phyloP scores from a whole-genome alignment of 352 stramenopile genomes.

The Pythium sp. region DNA sequence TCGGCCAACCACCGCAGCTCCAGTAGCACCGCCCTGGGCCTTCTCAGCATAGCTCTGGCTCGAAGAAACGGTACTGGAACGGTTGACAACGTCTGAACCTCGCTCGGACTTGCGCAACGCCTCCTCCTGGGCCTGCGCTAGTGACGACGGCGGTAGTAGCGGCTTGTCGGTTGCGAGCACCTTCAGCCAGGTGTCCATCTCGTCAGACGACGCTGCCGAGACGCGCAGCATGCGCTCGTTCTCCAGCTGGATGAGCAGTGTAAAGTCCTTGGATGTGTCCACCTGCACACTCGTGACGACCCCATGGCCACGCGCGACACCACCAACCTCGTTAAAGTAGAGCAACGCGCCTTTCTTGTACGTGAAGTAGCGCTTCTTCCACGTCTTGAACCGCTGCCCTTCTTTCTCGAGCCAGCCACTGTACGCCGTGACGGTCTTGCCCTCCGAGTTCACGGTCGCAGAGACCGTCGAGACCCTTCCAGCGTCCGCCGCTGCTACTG shows the following conservation, averaged over 20 bases:
- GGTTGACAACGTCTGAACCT: slow-evolving; percentile 13
- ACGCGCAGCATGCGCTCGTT: slow-evolving; percentile 35
- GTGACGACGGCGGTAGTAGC: not conserved
- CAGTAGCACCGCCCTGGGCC: slow-evolving; percentile 1
- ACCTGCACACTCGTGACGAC: slow-evolving; percentile 40
- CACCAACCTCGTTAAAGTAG: slow-evolving; percentile 65
- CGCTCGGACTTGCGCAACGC: not conserved
- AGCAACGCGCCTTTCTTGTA: slow-evolving; percentile 67
- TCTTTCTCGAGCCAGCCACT: slow-evolving; percentile 81
- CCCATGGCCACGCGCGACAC: slow-evolving; percentile 57
- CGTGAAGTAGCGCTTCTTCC: slow-evolving; percentile 75
- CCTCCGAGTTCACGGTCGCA: slow-evolving; percentile 20
- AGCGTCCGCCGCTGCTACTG: not conserved
- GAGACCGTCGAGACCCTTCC: slow-evolving; percentile 7
- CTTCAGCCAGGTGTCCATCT: slow-evolving; percentile 48
- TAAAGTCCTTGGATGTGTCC: slow-evolving; percentile 49
- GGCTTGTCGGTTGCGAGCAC: slow-evolving; percentile 25
- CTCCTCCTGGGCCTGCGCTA: not conserved
- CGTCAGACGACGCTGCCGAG: slow-evolving; percentile 24
- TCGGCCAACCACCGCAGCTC: slow-evolving; percentile 22
- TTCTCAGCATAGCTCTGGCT: slow-evolving; percentile 25
- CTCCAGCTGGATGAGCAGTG: slow-evolving; percentile 41
- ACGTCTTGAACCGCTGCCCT: slow-evolving; percentile 71
- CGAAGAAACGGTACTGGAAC: slow-evolving; percentile 20
- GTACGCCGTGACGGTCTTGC: slow-evolving; percentile 24